phyloP scores from a whole-genome alignment of 306 rosid species.

The Erythrophleum fordii region DNA sequence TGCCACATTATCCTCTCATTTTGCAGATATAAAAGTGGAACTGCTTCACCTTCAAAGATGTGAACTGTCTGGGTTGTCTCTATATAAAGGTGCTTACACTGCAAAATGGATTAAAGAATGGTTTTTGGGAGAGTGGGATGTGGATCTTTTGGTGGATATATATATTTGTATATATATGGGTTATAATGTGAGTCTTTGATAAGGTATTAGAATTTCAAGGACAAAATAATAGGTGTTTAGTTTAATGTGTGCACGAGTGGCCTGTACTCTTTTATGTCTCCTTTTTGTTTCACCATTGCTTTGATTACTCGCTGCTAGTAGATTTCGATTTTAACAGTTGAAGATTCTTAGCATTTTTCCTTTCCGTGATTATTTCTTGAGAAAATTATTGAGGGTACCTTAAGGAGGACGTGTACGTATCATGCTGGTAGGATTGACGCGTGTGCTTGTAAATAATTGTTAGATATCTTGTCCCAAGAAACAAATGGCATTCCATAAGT shows the following conservation, averaged over 20 bases:
- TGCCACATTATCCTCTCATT: conserved; percentile 47
- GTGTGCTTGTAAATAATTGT: conserved; percentile 27
- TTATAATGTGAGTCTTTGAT: conserved; percentile 11
- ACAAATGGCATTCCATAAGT: too few relatives aligned
- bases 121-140: conserved; percentile 41
- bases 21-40: neutral
- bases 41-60: neutral
- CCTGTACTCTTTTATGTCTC: conserved; percentile 34
- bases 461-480: neutral
- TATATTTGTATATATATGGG: neutral
- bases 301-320: neutral
- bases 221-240: neutral
- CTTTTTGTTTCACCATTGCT: neutral
- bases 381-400: neutral
- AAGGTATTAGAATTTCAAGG: conserved; percentile 35
- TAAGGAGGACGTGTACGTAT: conserved; percentile 40
- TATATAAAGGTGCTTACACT: conserved; percentile 24
- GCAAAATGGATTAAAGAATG: conserved; percentile 31
- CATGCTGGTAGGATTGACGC: conserved; percentile 25
- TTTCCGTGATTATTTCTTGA: neutral
- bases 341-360: too few relatives aligned
- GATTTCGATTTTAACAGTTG: too few relatives aligned
- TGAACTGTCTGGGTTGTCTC: conserved; percentile 30
- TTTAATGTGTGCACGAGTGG: conserved; percentile 48
- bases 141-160: conserved; percentile 12